Percentiles rank a stretch among this genome's conserved stretches.
Evolutionary conservation across 2,329 filamentous ascomycete species (phyloP).

Genomic region (Cladosporium cucumerinum): DNA sequence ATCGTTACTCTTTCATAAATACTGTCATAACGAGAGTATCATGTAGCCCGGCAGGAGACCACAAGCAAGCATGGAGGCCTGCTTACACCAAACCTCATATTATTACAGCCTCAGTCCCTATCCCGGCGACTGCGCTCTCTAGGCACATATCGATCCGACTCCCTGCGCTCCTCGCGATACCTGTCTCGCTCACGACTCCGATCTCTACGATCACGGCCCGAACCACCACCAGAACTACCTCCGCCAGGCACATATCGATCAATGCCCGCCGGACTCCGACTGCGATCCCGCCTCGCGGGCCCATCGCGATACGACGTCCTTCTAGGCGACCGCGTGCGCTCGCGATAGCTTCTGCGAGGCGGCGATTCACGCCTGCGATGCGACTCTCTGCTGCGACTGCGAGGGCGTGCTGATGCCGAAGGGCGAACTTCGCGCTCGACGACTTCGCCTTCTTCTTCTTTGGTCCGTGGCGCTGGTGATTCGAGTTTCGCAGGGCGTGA

Average conservation of each 20-base stretch:
- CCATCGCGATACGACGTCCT: constrained; percentile 24
- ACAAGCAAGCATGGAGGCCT: background rate
- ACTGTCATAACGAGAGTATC: background rate
- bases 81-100: background rate
- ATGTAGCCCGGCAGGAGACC: background rate
- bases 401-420: constrained; percentile 1
- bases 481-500: background rate
- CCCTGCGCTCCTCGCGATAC: constrained; percentile 32
- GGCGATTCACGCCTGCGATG: constrained; percentile 11
- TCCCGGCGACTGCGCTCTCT: constrained; percentile 18
- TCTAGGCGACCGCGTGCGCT: constrained; percentile 14
- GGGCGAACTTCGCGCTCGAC: constrained; percentile 14
- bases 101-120: background rate
- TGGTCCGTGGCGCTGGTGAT: background rate
- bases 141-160: constrained; percentile 35
- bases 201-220: constrained; percentile 22
- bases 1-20: background rate
- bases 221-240: constrained; percentile 15
- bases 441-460: constrained; percentile 19
- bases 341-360: constrained; percentile 12
- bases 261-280: constrained; percentile 30
- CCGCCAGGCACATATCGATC: constrained; percentile 41
- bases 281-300: constrained; percentile 19
- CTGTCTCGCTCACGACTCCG: constrained; percentile 31
- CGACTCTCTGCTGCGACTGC: constrained; percentile 19